These are phyloP conservation scores for Maudiozyma humilis DNA, from an alignment of 1,139 yeast genomes.

Conservation along the genomic window DNA sequence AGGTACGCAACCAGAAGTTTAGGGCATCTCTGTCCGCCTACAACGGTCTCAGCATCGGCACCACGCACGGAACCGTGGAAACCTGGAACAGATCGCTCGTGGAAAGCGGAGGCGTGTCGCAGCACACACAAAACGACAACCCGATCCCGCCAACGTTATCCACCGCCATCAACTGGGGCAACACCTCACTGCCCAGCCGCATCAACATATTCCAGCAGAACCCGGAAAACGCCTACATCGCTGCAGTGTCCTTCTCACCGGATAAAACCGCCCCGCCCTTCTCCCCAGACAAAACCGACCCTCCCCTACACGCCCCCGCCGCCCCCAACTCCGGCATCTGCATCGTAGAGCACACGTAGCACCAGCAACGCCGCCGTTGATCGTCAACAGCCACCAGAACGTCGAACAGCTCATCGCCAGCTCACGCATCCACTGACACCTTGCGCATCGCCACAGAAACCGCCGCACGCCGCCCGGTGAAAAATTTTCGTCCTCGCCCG, in stretches of 20 bases:
- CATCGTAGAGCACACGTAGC: not conserved
- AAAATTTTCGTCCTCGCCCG: not conserved
- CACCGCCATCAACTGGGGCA: not conserved
- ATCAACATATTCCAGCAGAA: conserved; percentile 18
- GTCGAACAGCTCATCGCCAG: not conserved
- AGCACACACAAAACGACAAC: not conserved
- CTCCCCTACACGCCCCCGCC: not conserved
- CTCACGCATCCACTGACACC: not conserved
- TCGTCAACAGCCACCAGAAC: not conserved
- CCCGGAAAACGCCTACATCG: conserved; percentile 14
- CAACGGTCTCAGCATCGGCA: conserved; percentile 22
- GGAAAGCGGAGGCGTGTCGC: conserved; percentile 27
- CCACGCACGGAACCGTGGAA: conserved; percentile 15
- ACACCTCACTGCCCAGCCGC: conserved; percentile 4
- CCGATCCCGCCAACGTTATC: not conserved
- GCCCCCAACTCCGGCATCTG: conserved; percentile 5
- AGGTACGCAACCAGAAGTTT: conserved; percentile 19
- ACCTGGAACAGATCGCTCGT: conserved; percentile 22
- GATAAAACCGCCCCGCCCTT: conserved; percentile 4
- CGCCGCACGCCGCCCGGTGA: not conserved
- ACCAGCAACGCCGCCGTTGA: too few species aligned
- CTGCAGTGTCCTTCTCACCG: conserved; percentile 12
- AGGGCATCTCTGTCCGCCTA: conserved; percentile 16
- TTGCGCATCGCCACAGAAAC: not conserved
- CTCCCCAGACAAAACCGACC: not conserved